Evolutionary conservation across 768 basidiomycete species (phyloP).

Genomic region (Dentipellis sp.): DNA sequence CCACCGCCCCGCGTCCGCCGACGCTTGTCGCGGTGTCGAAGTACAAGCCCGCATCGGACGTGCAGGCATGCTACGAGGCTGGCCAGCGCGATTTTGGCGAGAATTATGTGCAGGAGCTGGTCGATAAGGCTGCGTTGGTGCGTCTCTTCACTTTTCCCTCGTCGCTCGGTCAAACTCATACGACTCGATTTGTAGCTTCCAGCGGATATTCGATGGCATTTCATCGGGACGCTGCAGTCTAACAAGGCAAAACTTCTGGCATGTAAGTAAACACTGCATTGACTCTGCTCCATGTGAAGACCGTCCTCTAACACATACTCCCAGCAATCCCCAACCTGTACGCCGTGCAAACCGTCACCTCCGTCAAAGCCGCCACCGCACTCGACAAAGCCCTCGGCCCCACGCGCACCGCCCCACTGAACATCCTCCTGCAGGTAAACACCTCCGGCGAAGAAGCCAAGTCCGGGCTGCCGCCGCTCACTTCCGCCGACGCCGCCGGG

Average conservation of each 20-base stretch:
- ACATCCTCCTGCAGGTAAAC: constrained; percentile 88
- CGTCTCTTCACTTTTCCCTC: background rate
- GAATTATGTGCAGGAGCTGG: constrained; percentile 93
- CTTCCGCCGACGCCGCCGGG: constrained; percentile 19
- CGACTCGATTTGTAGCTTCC: constrained; percentile 55
- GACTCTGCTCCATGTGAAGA: background rate
- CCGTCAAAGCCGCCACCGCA: constrained; percentile 68
- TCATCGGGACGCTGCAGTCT: constrained; percentile 88
- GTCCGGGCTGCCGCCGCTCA: constrained; percentile 69
- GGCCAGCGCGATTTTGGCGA: constrained; percentile 94
- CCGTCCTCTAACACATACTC: background rate
- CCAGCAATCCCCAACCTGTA: constrained; percentile 84
- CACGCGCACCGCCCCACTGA: constrained; percentile 51
- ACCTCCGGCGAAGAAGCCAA: constrained; percentile 91
- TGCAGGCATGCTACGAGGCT: constrained; percentile 69
- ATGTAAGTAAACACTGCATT: constrained; percentile 34
- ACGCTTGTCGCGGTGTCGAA: constrained; percentile 88
- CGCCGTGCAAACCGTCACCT: constrained; percentile 80
- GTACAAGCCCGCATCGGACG: constrained; percentile 82
- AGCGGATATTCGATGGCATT: constrained; percentile 87
- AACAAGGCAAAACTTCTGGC: constrained; percentile 92
- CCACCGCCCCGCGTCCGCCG: constrained; percentile 13
- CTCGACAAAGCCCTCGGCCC: constrained; percentile 64
- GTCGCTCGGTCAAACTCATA: background rate
- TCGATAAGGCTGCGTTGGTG: constrained; percentile 59